A percentile compares a stretch with the other conserved stretches of the same genome.
These are phyloP conservation scores for Talaromyces sp. DNA, from an alignment of 2,329 filamentous ascomycete species.

Conservation along the genomic window DNA sequence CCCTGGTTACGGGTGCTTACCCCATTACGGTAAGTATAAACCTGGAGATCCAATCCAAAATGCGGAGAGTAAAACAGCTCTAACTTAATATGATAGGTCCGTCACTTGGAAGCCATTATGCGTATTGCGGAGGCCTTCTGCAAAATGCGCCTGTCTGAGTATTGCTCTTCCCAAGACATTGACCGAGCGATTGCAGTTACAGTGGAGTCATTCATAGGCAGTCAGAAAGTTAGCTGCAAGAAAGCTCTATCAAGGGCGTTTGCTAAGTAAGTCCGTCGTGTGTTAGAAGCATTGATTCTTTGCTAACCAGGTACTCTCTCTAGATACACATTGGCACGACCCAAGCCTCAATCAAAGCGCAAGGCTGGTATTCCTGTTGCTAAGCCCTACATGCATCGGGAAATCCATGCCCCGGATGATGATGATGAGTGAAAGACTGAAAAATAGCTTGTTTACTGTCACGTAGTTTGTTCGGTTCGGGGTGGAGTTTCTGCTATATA, in stretches of 20 bases:
- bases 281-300: background rate
- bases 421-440: conserved; percentile 13
- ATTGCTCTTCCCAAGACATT: conserved; percentile 83
- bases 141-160: conserved; percentile 97
- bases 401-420: conserved; percentile 14
- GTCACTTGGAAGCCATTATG: conserved; percentile 96
- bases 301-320: conserved; percentile 7
- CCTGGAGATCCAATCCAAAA: background rate
- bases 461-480: conserved; percentile 4
- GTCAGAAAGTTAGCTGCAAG: conserved; percentile 96
- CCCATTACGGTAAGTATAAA: conserved; percentile 79
- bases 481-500: conserved; percentile 12
- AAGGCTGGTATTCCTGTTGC: conserved; percentile 32
- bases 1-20: conserved; percentile 88
- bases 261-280: conserved; percentile 73
- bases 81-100: conserved; percentile 56
- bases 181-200: conserved; percentile 96
- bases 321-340: conserved; percentile 37
- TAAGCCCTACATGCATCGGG: conserved; percentile 25
- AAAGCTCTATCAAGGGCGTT: conserved; percentile 91
- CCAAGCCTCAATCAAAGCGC: conserved; percentile 37
- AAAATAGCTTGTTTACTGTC: background rate
- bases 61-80: conserved; percentile 13
- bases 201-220: conserved; percentile 90
- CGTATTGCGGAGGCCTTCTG: conserved; percentile 91